These are phyloP conservation scores for Trichophyton rubrum DNA, from an alignment of 2,329 filamentous ascomycete genomes.

Conservation along the genomic window DNA sequence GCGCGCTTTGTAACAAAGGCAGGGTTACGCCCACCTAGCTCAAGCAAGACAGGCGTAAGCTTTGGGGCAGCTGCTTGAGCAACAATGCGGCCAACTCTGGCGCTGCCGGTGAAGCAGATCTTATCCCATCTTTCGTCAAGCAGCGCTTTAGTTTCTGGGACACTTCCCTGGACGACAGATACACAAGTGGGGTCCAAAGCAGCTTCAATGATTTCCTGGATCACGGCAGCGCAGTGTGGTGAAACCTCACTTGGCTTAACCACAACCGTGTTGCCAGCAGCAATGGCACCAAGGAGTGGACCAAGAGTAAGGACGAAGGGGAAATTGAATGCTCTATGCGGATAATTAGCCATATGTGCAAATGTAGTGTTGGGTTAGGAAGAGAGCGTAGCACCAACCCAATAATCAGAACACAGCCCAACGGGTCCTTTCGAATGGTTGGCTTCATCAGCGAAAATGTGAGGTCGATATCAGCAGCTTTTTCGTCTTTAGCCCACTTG, in stretches of 20 bases:
- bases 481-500: slow-evolving; percentile 73
- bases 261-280: slow-evolving; percentile 78
- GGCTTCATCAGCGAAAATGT: slow-evolving; percentile 58
- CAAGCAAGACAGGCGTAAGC: slow-evolving; percentile 74
- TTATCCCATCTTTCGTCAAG: slow-evolving; percentile 92
- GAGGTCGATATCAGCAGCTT: slow-evolving; percentile 55
- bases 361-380: not conserved
- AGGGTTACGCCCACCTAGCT: slow-evolving; percentile 85
- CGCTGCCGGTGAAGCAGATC: slow-evolving; percentile 88
- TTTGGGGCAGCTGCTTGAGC: slow-evolving; percentile 79
- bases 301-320: slow-evolving; percentile 69
- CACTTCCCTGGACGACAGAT: slow-evolving; percentile 63
- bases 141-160: slow-evolving; percentile 68
- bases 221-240: slow-evolving; percentile 60
- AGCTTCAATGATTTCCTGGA: slow-evolving; percentile 65
- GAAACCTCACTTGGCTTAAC: slow-evolving; percentile 84
- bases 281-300: slow-evolving; percentile 78
- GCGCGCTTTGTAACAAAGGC: slow-evolving; percentile 80
- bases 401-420: slow-evolving; percentile 74
- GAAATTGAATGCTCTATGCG: slow-evolving; percentile 69
- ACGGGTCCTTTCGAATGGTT: slow-evolving; percentile 71
- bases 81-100: slow-evolving; percentile 69
- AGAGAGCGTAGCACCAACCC: slow-evolving; percentile 40
- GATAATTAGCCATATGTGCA: slow-evolving; percentile 3
- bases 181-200: slow-evolving; percentile 68